Evolutionary conservation across 257 asterid species (phyloP), one percentile per base, ranked within the genome.

Genomic region (Solanum corneliomulleri): DNA sequence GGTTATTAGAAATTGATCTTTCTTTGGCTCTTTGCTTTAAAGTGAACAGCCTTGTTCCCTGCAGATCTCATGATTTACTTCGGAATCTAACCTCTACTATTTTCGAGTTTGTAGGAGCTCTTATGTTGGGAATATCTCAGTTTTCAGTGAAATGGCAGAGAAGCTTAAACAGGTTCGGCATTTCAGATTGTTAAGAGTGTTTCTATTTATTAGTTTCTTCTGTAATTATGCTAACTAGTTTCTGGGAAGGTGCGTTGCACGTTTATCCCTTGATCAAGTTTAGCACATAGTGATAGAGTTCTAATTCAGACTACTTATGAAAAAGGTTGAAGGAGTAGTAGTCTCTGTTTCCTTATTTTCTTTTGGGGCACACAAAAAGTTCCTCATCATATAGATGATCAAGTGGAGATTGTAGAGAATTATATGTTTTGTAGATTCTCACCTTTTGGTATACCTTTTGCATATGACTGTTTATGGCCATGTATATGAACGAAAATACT

Each of bases 91-190:
- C 86, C 89, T 84, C 64, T 45, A 37, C 69, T 31, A 49, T 81
- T 52, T 84, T 62, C 85, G 87, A 86, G 71, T 70, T 91, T 84
- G 80, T 97, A 96, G 99, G 92, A 93, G 84, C 82, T 96, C 99
- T 20, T 94, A 88, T 89, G 90, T 96, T 82, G 99, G 99, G 86
- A 96, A 96, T 91, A 41, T 88, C 86, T 90, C 96, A 84, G 49
- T 96, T 88, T 94, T 96, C 91, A 56, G 85, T 88, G 98, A 96
- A 92, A 95, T 96, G 75, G 96, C 89, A 90, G 92, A 89, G 92
- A 95, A 94, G 93, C 98, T 96, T 83, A 90, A 87, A 78, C 94
- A 95, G 99, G 99, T 96, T 92, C 88, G 62, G 90, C 45, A 35
- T 82, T 89, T 83, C 87, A 45, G 86, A 49, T 31, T 78, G 58